These are phyloP conservation scores for thale cress (Arabidopsis thaliana) DNA, from an alignment of 345 rosid species.

Conservation along the genomic window TAIR10.1 NC_003076.8:5244001-5244500, in stretches of 20 bases:
- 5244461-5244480: neutral
- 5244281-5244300: constrained; percentile 92
- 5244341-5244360: neutral
- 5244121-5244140: constrained; percentile 19
- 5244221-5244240: constrained; percentile 98
- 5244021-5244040: constrained; percentile 26
- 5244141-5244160: neutral
- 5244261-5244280: constrained; percentile 99
- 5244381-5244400: neutral
- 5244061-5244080: constrained; percentile 85
- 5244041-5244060: constrained; percentile 58
- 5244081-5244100: constrained; percentile 70
- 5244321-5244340: constrained; percentile 17
- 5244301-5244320: constrained; percentile 96
- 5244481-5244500: neutral
- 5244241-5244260: constrained; percentile 97
- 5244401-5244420: neutral
- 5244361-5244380: neutral
- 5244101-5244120: constrained; percentile 19
- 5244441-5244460: neutral
- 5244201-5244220: constrained; percentile 85
- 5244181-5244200: constrained; percentile 17
- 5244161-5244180: neutral
- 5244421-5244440: neutral
- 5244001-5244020: constrained; percentile 47